A percentile compares a stretch with the other conserved stretches of the same genome.
Evolutionary conservation across 176 grass and related monocot species (phyloP).

Genomic region (Themeda triandra): DNA sequence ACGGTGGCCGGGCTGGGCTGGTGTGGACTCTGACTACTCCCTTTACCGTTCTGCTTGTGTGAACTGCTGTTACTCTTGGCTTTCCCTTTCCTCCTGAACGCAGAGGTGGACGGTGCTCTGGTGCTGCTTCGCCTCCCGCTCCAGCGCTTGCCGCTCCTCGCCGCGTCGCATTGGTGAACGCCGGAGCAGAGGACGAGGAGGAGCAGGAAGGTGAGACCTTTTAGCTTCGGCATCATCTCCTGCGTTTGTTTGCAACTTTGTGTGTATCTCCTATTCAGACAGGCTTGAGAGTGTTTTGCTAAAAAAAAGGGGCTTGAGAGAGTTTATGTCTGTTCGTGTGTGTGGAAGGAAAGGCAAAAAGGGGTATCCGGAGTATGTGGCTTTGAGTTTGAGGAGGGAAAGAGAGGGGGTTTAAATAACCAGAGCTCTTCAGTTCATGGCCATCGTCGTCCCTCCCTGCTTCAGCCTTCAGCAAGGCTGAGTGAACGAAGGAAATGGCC

Average conservation of each 20-base stretch:
- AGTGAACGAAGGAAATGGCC: constrained; percentile 7
- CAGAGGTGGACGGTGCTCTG: constrained; percentile 32
- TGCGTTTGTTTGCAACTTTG: not conserved
- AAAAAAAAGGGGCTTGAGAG: constrained; percentile 22
- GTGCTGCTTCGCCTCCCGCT: constrained; percentile 60
- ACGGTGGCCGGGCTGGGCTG: not conserved
- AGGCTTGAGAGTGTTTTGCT: constrained; percentile 19
- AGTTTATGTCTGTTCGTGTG: constrained; percentile 1
- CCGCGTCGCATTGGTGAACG: constrained; percentile 48
- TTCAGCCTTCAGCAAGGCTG: not conserved
- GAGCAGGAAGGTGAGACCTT: constrained; percentile 48
- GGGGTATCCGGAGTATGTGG: not conserved
- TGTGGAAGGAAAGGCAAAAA: not conserved
- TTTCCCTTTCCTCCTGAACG: constrained; percentile 63
- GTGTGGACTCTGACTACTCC: constrained; percentile 21
- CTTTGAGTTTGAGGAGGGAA: constrained; percentile 30
- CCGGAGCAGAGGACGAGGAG: constrained; percentile 36
- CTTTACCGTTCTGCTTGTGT: constrained; percentile 30
- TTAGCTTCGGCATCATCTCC: constrained; percentile 41
- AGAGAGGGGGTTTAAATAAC: constrained; percentile 50
- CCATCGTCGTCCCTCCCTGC: constrained; percentile 1
- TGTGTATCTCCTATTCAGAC: constrained; percentile 24
- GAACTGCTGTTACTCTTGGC: constrained; percentile 30
- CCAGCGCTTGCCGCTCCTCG: constrained; percentile 67
- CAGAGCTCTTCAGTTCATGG: constrained; percentile 15